phyloP scores from a whole-genome alignment of 2,329 filamentous ascomycete genomes.

The Orbilia ellipsospora region DNA sequence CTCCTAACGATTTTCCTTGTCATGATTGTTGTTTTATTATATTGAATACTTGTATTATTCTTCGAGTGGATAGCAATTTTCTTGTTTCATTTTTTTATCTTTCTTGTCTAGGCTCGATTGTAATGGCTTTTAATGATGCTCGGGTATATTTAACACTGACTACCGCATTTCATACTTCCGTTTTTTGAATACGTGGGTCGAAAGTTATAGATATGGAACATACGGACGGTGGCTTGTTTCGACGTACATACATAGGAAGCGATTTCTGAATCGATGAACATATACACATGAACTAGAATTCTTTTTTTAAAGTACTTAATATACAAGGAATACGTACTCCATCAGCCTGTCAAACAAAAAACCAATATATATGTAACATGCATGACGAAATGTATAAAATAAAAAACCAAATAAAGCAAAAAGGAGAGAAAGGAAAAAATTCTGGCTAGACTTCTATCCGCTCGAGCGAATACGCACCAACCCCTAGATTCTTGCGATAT shows the following conservation, averaged over 20 bases:
- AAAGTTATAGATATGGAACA: not conserved
- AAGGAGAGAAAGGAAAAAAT: conserved; percentile 1
- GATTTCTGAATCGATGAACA: not conserved
- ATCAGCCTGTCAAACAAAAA: not conserved
- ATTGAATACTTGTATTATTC: conserved; percentile 17
- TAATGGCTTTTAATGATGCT: no score
- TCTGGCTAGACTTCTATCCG: conserved; percentile 41
- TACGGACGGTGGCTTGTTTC: no score
- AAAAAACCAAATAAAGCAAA: not conserved
- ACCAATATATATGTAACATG: no score
- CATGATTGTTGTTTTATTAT: conserved; percentile 7
- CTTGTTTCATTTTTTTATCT: not conserved
- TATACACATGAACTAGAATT: conserved; percentile 1
- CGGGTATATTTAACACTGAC: no score
- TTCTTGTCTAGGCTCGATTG: no score
- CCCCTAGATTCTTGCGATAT: conserved; percentile 44
- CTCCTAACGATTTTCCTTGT: conserved; percentile 39
- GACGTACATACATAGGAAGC: conserved; percentile 6
- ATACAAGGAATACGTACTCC: conserved; percentile 29
- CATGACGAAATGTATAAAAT: conserved; percentile 3
- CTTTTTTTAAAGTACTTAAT: conserved; percentile 13
- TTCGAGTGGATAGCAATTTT: not conserved
- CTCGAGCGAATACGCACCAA: conserved; percentile 53
- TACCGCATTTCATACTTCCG: no score
- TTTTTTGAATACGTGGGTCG: no score